Conservation (phyloP, 495 filamentous ascomycete species). For the Cercophora newfieldiana region DNA sequence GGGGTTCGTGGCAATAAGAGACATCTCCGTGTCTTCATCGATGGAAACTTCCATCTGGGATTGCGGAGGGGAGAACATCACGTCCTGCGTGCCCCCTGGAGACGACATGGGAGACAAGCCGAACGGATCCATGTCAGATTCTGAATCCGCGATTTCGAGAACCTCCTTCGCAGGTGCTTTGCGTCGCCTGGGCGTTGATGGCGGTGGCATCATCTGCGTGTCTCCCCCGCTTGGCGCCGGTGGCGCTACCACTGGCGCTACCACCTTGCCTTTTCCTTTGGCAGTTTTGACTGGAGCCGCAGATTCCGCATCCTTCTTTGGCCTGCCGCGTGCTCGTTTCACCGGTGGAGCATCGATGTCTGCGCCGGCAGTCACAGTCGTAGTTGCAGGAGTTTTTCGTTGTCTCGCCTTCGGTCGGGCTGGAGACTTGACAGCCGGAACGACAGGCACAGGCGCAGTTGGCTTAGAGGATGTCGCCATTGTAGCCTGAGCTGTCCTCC, state of each 20-base stretch:
- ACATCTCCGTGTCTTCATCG: slow-evolving; percentile 43
- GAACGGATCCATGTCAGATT: slow-evolving; percentile 60
- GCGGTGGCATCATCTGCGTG: slow-evolving; percentile 3
- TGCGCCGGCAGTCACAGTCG: slow-evolving; percentile 10
- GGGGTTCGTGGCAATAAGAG: slow-evolving; percentile 34
- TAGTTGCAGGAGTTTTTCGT: slow-evolving; percentile 34
- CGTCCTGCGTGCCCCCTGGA: slow-evolving; percentile 23
- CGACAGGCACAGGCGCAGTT: background rate
- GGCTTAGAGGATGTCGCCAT: slow-evolving; percentile 29
- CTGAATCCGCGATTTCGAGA: slow-evolving; percentile 70
- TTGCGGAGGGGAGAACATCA: slow-evolving; percentile 37
- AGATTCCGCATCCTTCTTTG: slow-evolving; percentile 20
- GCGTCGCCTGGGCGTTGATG: slow-evolving; percentile 22
- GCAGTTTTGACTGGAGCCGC: background rate
- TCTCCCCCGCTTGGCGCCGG: background rate
- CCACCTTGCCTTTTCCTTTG: background rate
- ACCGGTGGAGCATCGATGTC: background rate
- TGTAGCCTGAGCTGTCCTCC: background rate
- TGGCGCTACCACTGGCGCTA: background rate
- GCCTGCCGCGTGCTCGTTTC: slow-evolving; percentile 26
- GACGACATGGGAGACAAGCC: slow-evolving; percentile 33
- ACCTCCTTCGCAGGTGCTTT: slow-evolving; percentile 27
- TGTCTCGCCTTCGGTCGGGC: slow-evolving; percentile 47
- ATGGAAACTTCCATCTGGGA: slow-evolving; percentile 27
- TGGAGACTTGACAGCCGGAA: slow-evolving; percentile 22